These are phyloP conservation scores for Furcasterigmium sp. DNA, from an alignment of 2,329 filamentous ascomycete species.

Conservation along the genomic window DNA sequence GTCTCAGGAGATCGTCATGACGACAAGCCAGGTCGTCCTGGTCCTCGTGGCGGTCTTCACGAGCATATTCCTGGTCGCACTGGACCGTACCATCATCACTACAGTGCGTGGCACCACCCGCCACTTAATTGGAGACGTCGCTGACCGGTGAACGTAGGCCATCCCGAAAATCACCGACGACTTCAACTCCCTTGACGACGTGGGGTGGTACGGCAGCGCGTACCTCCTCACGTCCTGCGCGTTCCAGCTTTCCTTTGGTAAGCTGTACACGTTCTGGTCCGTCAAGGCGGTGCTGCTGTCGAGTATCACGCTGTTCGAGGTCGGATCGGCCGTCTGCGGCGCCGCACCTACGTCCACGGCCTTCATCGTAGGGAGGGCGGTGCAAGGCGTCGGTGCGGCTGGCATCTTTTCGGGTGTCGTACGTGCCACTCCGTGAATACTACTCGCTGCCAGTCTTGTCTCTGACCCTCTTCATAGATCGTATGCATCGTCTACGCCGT, in stretches of 20 bases:
- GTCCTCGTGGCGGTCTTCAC: not conserved
- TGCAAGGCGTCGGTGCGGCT: constrained; percentile 34
- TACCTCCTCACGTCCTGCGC: constrained; percentile 35
- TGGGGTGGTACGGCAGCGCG: constrained; percentile 44
- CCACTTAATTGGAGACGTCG: not conserved
- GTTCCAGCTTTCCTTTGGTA: constrained; percentile 33
- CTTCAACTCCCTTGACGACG: constrained; percentile 37
- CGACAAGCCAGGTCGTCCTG: not conserved
- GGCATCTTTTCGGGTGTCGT: constrained; percentile 39
- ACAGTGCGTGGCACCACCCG: constrained; percentile 23
- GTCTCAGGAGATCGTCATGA: not conserved
- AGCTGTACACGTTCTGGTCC: constrained; percentile 38
- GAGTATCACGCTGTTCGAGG: constrained; percentile 34
- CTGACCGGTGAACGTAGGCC: constrained; percentile 14
- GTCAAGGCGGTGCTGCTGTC: constrained; percentile 34
- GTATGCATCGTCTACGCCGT: constrained; percentile 28
- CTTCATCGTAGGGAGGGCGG: constrained; percentile 28
- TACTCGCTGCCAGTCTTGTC: not conserved
- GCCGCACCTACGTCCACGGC: constrained; percentile 22
- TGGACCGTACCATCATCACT: constrained; percentile 50
- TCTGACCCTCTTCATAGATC: not conserved
- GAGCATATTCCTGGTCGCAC: constrained; percentile 50
- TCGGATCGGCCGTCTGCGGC: constrained; percentile 36
- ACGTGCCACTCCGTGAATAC: too few species aligned
- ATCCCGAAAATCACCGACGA: constrained; percentile 37